Percentiles rank a stretch among this genome's conserved stretches.
Conservation (phyloP, 139 green algal species). For the Desmodesmus armatus region DNA sequence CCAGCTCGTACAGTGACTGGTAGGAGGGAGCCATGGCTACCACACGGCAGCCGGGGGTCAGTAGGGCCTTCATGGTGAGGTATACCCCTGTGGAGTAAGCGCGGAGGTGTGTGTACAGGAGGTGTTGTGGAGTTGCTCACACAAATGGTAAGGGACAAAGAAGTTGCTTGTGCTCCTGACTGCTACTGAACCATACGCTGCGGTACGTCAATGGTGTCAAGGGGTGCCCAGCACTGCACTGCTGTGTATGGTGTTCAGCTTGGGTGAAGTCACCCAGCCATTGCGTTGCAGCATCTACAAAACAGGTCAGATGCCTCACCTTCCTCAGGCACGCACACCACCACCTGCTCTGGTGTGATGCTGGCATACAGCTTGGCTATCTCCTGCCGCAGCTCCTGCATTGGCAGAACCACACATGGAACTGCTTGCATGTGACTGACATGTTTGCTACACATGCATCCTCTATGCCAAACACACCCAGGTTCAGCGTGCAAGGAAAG, state of each 20-base stretch:
- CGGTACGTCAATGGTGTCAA: not conserved
- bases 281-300: not conserved
- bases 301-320: no score
- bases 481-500: not conserved
- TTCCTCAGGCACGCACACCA: constrained; percentile 50
- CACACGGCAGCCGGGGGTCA: constrained; percentile 77
- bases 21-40: constrained; percentile 68
- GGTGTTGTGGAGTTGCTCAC: not conserved
- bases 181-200: not conserved
- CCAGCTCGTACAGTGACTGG: constrained; percentile 80
- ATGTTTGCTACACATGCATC: not conserved
- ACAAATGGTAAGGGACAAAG: not conserved
- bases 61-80: constrained; percentile 74
- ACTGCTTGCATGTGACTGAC: not conserved
- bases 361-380: constrained; percentile 55
- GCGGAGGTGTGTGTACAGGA: not conserved
- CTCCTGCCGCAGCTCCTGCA: constrained; percentile 62
- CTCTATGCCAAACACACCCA: no score
- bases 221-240: not conserved
- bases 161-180: not conserved
- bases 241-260: not conserved
- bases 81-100: constrained; percentile 61
- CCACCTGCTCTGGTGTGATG: constrained; percentile 57
- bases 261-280: no score
- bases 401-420: not conserved